These are phyloP conservation scores for Arabidopsis arenosa DNA, from an alignment of 345 rosid genomes.

Conservation along the genomic window DNA sequence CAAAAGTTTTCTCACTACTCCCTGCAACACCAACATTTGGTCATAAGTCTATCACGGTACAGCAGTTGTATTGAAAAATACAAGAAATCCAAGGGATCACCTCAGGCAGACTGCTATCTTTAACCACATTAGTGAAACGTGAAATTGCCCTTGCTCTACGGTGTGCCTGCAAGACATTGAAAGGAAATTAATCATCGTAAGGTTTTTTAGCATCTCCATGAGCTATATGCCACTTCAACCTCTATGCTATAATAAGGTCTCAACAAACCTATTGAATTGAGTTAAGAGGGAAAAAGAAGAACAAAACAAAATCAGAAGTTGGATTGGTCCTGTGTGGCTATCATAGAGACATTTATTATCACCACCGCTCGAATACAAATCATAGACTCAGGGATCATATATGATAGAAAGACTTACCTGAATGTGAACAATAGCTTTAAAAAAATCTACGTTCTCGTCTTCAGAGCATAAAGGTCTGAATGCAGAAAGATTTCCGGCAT, in stretches of 20 bases:
- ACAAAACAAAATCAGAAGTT: slow-evolving; percentile 20
- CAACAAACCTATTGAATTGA: neutral
- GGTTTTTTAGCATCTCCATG: slow-evolving; percentile 14
- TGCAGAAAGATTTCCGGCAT: slow-evolving; percentile 58
- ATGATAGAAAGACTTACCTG: slow-evolving; percentile 56
- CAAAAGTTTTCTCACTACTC: slow-evolving; percentile 67
- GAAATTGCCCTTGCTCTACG: slow-evolving; percentile 75
- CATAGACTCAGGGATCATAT: slow-evolving; percentile 1
- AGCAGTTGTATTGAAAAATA: slow-evolving; percentile 24
- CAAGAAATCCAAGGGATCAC: slow-evolving; percentile 45
- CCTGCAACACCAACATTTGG: slow-evolving; percentile 57
- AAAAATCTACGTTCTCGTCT: slow-evolving; percentile 87
- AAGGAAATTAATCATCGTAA: slow-evolving; percentile 28
- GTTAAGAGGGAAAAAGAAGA: slow-evolving; percentile 23
- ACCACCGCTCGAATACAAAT: slow-evolving; percentile 11
- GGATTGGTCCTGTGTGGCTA: slow-evolving; percentile 23
- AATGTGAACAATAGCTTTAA: slow-evolving; percentile 71
- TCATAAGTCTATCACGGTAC: slow-evolving; percentile 18
- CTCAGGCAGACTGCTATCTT: slow-evolving; percentile 57
- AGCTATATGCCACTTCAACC: slow-evolving; percentile 14
- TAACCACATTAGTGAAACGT: slow-evolving; percentile 64
- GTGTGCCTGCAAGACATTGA: slow-evolving; percentile 62
- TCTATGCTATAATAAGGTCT: slow-evolving; percentile 15
- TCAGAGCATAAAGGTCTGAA: slow-evolving; percentile 75
- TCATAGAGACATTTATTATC: neutral